Evolutionary conservation across 148 eudicot genomes (phyloP).

Genomic region (Heliosperma pusillum): DNA sequence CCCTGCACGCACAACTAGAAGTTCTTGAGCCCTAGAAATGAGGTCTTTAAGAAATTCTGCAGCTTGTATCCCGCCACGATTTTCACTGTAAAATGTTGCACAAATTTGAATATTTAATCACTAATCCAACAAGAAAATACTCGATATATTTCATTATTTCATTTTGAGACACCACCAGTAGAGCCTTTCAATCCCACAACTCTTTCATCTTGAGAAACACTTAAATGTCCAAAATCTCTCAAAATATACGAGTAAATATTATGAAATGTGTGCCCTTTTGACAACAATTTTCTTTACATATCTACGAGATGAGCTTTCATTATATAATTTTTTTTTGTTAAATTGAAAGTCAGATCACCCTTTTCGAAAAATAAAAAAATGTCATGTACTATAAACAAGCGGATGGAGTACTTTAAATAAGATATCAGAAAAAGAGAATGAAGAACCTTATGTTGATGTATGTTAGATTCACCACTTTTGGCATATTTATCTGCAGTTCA

Average conservation of each 20-base stretch:
- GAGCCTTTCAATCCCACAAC: too few relatives aligned
- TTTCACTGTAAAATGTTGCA: constrained; percentile 43
- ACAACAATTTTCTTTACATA: background rate
- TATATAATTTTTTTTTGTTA: too few relatives aligned
- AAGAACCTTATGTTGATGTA: constrained; percentile 73
- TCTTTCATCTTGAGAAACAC: background rate
- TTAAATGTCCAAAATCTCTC: background rate
- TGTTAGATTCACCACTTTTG: constrained; percentile 42
- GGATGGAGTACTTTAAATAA: background rate
- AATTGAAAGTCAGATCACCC: background rate
- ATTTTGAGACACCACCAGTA: background rate
- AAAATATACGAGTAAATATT: background rate
- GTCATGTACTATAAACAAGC: background rate
- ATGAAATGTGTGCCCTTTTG: background rate
- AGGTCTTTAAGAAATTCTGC: constrained; percentile 68
- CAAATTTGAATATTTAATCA: background rate
- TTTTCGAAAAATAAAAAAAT: too few relatives aligned
- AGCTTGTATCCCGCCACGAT: constrained; percentile 71
- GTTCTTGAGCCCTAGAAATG: constrained; percentile 48
- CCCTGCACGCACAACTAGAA: constrained; percentile 53
- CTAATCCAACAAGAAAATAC: background rate
- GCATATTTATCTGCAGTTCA: constrained; percentile 44
- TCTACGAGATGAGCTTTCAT: background rate
- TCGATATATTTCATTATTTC: background rate
- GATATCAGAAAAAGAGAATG: background rate